These are phyloP conservation scores for Pigoraptor vietnamica DNA, from an alignment of 78 protist species.

Conservation along the genomic window DNA sequence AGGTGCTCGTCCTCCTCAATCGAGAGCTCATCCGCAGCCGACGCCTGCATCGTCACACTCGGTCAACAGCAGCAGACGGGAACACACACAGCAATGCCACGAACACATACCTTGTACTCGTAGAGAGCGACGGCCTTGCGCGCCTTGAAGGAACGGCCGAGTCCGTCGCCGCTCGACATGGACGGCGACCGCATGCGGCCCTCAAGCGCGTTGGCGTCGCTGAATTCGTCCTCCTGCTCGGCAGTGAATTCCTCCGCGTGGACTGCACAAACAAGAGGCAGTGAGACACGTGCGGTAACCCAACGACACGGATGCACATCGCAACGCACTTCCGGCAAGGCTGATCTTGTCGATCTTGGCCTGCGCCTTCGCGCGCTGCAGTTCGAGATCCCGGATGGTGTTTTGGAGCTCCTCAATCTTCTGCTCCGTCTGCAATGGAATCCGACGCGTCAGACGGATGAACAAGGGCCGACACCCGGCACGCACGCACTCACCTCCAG, in stretches of 20 bases:
- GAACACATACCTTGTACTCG: not conserved
- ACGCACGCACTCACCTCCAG: not conserved
- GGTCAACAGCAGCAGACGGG: not conserved
- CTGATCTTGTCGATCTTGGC: not conserved
- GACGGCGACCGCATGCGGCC: not conserved
- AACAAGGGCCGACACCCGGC: not conserved
- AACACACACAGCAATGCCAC: not conserved
- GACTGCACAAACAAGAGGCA: not conserved
- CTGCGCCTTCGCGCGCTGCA: not conserved
- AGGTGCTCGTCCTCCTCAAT: not conserved
- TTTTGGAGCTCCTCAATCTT: not conserved
- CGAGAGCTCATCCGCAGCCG: not conserved
- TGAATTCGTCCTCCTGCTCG: not conserved
- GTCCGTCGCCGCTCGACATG: not conserved
- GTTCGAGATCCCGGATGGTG: not conserved
- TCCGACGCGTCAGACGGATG: not conserved
- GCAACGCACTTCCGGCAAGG: not conserved
- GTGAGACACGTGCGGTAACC: too few relatives aligned
- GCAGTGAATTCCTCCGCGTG: not conserved
- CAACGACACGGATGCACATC: not conserved
- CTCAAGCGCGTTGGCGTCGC: too few relatives aligned
- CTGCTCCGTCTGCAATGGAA: not conserved
- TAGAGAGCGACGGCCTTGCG: not conserved
- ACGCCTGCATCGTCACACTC: not conserved
- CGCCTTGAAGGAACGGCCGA: not conserved